A percentile compares a stretch with the other conserved stretches of the same genome.
Evolutionary conservation across 768 basidiomycete genomes (phyloP).

Genomic region (Termitomyces titanicus): DNA sequence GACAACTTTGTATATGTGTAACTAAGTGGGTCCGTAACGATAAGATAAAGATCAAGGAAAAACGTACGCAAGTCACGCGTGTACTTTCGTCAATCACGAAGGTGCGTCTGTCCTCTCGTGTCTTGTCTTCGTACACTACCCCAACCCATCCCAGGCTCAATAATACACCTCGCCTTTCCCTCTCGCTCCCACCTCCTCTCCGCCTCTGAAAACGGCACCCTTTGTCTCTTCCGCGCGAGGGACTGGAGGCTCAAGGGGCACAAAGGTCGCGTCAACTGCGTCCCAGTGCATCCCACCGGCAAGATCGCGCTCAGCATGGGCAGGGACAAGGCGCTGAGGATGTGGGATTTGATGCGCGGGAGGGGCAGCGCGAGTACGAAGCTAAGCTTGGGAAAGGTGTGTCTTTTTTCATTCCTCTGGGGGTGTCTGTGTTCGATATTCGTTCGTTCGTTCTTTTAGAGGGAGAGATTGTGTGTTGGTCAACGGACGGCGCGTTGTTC

Average conservation of each 20-base stretch:
- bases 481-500: slow-evolving; percentile 71
- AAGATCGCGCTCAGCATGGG: slow-evolving; percentile 92
- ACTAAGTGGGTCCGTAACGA: too few species aligned
- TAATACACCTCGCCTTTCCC: slow-evolving; percentile 84
- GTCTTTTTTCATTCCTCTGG: slow-evolving; percentile 13
- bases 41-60: too few species aligned
- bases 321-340: slow-evolving; percentile 81
- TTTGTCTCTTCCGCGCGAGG: slow-evolving; percentile 86
- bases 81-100: too few species aligned
- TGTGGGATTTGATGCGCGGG: slow-evolving; percentile 99
- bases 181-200: slow-evolving; percentile 88
- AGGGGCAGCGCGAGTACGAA: slow-evolving; percentile 87
- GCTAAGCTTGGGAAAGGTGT: slow-evolving; percentile 86
- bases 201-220: slow-evolving; percentile 88
- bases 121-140: too few species aligned
- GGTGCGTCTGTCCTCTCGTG: too few species aligned
- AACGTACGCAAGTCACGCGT: too few species aligned
- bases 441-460: slow-evolving; percentile 41
- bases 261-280: slow-evolving; percentile 85
- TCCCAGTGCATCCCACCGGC: slow-evolving; percentile 91
- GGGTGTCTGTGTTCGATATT: too few species aligned
- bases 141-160: slow-evolving; percentile 66
- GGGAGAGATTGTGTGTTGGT: slow-evolving; percentile 92
- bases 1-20: too few species aligned
- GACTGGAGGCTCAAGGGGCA: slow-evolving; percentile 97